Base-by-base conservation (phyloP, 176 grass and related monocot genomes). In the Cenchrus purpureus region DNA sequence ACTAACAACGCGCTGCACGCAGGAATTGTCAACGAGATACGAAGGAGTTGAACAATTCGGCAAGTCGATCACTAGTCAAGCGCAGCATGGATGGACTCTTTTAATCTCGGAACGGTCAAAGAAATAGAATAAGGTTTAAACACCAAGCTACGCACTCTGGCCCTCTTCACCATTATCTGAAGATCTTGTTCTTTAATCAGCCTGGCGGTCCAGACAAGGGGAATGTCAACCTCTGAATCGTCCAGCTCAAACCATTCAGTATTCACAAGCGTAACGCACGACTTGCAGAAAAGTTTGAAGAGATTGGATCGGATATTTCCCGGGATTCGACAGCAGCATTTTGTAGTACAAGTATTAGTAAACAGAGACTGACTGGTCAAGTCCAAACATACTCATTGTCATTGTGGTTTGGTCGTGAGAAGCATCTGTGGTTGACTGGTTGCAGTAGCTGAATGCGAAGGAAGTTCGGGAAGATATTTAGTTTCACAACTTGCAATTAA, bases 221-320 rank as follows among this genome's bases (percentile, higher is more conserved):
- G 73, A 46, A 66, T 83, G 80, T 55, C 79, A 83, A 88, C 68
- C 64, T 66, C 79, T 29, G 54, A 61, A 77, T 34, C 16, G 16
- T 73, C n/a, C 62, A 50, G 14, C 13, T 0, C 7, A 48, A 11
- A 34, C 28, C 25, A 40, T 40, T 55, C 55, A 48, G 6, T 52
- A 37, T 55, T 68, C 55, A 60, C 10, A 77, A 25, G 6, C 8
- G 5, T 55, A 42, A 16, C 31, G 37, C 84, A 32, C 46, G 54
- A 17, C n/a, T 25, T 73, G 4, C 19, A 17, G 46, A 56, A 72
- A 16, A 73, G 16, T 11, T 8, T 32, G 19, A 80, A 81, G 70
- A 20, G 34, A 62, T 63, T 5, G 4, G 53, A 22, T 60, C 52
- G n/a, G 14, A 86, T 80, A 73, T 80, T 74, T 80, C 48, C 31